A percentile compares a stretch with the other conserved stretches of the same genome.
Evolutionary conservation across 2,329 filamentous ascomycete species (phyloP).

Genomic region (Tympanopsis confertula): DNA sequence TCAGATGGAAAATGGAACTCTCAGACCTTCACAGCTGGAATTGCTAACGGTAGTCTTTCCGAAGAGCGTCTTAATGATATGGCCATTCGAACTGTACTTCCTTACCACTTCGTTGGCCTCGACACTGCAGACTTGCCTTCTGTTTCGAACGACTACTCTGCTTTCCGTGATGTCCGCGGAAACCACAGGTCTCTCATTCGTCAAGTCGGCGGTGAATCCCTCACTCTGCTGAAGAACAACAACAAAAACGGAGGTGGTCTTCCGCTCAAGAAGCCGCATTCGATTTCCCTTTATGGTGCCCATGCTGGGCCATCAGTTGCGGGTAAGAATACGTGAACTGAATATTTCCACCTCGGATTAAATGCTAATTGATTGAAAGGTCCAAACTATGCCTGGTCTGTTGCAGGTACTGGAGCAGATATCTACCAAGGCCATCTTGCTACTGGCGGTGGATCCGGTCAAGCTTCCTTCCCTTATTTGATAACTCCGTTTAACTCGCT

Average conservation of each 20-base stretch:
- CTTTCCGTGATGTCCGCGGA: slow-evolving; percentile 5
- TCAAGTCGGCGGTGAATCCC: slow-evolving; percentile 27
- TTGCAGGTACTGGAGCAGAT: slow-evolving; percentile 3
- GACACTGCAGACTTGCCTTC: slow-evolving; percentile 4
- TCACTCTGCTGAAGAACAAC: slow-evolving; percentile 52
- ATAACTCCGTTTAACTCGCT: slow-evolving; percentile 40
- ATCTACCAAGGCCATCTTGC: slow-evolving; percentile 19
- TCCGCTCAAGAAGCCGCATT: slow-evolving; percentile 33
- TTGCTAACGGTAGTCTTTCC: slow-evolving; percentile 6
- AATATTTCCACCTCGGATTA: slow-evolving; percentile 46
- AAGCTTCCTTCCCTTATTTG: slow-evolving; percentile 36
- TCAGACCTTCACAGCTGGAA: slow-evolving; percentile 1
- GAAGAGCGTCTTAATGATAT: slow-evolving; percentile 8
- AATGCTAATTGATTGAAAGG: slow-evolving; percentile 30
- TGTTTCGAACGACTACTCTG: slow-evolving; percentile 1
- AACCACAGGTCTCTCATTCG: slow-evolving; percentile 6
- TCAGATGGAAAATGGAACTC: slow-evolving; percentile 1
- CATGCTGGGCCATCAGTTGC: slow-evolving; percentile 50
- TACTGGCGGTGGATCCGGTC: slow-evolving; percentile 42
- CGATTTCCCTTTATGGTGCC: slow-evolving; percentile 34
- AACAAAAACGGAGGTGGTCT: slow-evolving; percentile 35
- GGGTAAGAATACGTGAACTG: slow-evolving; percentile 43
- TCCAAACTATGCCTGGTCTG: slow-evolving; percentile 5
- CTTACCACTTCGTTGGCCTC: slow-evolving; percentile 6
- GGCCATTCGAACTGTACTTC: slow-evolving; percentile 7